Percentiles rank a stretch among this genome's conserved stretches.
Evolutionary conservation across 2,329 filamentous ascomycete species (phyloP).

Genomic region (Cladosporium sp.): DNA sequence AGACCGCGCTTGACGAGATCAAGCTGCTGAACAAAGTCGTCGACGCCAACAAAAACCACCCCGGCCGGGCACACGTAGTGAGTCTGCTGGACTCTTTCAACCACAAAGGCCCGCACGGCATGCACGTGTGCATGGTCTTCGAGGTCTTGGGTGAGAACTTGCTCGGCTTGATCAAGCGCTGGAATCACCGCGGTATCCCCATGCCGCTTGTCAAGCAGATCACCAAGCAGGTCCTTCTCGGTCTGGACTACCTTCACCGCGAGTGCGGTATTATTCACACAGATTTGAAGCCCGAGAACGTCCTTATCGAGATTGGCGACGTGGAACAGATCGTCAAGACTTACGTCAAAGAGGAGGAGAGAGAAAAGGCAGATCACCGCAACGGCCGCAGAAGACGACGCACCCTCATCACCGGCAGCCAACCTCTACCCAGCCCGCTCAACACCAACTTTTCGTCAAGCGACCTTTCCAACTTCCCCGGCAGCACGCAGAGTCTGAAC

Average conservation of each 20-base stretch:
- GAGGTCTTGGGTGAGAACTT: constrained; percentile 95
- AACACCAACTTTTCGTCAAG: constrained; percentile 82
- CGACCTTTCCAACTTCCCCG: constrained; percentile 58
- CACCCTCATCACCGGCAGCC: constrained; percentile 93
- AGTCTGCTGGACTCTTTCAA: constrained; percentile 95
- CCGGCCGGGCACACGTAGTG: constrained; percentile 90
- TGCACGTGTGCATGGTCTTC: constrained; percentile 98
- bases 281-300: constrained; percentile 94
- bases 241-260: constrained; percentile 90
- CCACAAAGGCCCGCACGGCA: constrained; percentile 92
- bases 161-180: constrained; percentile 90
- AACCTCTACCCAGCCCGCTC: constrained; percentile 88
- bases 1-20: constrained; percentile 98
- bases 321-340: constrained; percentile 98
- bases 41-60: constrained; percentile 87
- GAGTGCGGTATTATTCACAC: constrained; percentile 99
- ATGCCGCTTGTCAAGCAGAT: constrained; percentile 98
- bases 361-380: constrained; percentile 74
- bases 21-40: constrained; percentile 97
- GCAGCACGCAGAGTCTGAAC: constrained; percentile 66
- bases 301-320: constrained; percentile 96
- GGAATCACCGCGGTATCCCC: constrained; percentile 95
- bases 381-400: constrained; percentile 84
- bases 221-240: constrained; percentile 92
- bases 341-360: constrained; percentile 76